Conservation (phyloP, 768 basidiomycete genomes). For the Kwoniella dejecticola region DNA sequence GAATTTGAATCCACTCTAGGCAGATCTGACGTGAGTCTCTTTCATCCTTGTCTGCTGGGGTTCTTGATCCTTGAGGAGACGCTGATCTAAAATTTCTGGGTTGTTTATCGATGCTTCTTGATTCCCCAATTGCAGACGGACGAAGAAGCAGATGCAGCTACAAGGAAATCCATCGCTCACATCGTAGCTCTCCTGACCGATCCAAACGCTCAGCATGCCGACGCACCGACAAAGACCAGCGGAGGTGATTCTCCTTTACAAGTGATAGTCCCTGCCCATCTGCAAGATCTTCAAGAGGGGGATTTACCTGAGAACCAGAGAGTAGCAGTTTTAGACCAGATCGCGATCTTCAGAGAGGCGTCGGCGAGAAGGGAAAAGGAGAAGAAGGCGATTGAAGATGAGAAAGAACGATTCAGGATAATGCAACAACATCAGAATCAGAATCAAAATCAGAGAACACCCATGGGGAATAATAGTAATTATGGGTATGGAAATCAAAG, state of each 20-base stretch:
- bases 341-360: conserved; percentile 91
- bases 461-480: conserved; percentile 15
- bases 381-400: conserved; percentile 64
- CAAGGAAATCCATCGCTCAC: conserved; percentile 61
- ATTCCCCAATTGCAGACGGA: conserved; percentile 67
- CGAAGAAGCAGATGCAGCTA: conserved; percentile 66
- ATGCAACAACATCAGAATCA: conserved; percentile 59
- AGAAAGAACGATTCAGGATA: conserved; percentile 45
- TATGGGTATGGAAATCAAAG: conserved; percentile 60
- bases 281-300: conserved; percentile 93
- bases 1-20: conserved; percentile 78
- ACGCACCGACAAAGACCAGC: conserved; percentile 14
- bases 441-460: conserved; percentile 52
- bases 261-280: conserved; percentile 77
- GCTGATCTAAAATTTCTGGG: too few species aligned
- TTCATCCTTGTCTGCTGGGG: too few species aligned
- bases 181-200: conserved; percentile 70
- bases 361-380: conserved; percentile 89
- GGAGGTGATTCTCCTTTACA: conserved; percentile 35
- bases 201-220: conserved; percentile 75
- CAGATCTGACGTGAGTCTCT: conserved; percentile 70
- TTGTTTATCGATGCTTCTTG: too few species aligned
- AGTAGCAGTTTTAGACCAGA: conserved; percentile 91
- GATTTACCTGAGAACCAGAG: conserved; percentile 93
- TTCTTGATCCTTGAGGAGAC: too few species aligned